Evolutionary conservation across 495 filamentous ascomycete genomes (phyloP).

Genomic region (Chaetomium cochliodes): DNA sequence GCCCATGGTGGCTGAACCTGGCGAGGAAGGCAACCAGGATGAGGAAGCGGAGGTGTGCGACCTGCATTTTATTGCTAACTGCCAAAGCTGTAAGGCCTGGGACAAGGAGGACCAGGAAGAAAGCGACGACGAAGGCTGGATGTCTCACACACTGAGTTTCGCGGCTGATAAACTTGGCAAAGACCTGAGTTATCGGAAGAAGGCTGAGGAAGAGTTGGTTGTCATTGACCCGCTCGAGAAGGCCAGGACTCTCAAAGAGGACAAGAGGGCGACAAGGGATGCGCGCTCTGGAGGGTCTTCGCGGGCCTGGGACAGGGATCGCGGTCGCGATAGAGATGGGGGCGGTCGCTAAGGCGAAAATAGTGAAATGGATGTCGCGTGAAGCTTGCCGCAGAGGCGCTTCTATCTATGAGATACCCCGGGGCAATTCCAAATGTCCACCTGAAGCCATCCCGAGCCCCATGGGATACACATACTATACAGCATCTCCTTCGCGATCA

Average conservation of each 20-base stretch:
- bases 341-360: not conserved
- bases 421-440: too few relatives aligned
- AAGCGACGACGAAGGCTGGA: conserved; percentile 62
- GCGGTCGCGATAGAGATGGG: conserved; percentile 25
- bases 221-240: conserved; percentile 94
- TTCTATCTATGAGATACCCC: not conserved
- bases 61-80: conserved; percentile 89
- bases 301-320: conserved; percentile 57
- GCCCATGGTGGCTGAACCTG: conserved; percentile 27
- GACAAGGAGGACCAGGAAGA: conserved; percentile 59
- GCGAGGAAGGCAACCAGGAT: conserved; percentile 33
- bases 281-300: conserved; percentile 49
- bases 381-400: not conserved
- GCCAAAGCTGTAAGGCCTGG: conserved; percentile 86
- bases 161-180: conserved; percentile 88
- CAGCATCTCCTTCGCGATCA: too few relatives aligned
- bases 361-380: not conserved
- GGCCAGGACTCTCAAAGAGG: conserved; percentile 67
- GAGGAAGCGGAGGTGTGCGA: conserved; percentile 63
- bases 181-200: conserved; percentile 83
- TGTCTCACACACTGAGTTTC: conserved; percentile 76
- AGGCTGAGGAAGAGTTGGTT: conserved; percentile 83
- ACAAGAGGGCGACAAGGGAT: conserved; percentile 54
- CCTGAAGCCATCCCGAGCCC: too few relatives aligned
- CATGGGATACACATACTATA: too few relatives aligned